Evolutionary conservation across 1,139 yeast species (phyloP), one percentile per base, ranked within the genome.

Genomic region (Eremothecium gossypii): DNA sequence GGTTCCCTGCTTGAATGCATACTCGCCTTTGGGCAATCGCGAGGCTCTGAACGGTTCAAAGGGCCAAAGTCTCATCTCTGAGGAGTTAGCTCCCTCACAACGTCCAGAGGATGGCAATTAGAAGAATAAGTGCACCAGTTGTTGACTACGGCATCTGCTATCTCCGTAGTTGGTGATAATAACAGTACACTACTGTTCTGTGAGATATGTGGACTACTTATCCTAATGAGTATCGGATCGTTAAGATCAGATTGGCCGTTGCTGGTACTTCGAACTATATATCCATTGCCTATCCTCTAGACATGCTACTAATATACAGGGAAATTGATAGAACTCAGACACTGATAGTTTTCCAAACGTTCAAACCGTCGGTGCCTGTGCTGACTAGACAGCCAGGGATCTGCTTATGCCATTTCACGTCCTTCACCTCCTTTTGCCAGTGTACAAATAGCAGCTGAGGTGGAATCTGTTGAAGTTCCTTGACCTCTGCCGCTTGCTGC

Each of bases 351-450:
- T 91, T 91, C 96, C 97, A 91, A 41, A 91, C 70, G 58, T 86
- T 84, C 63, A 91, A 72, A 36, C 98, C 98, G 55, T 89, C 97
- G 35, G 93, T 83, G 51, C 98, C 97, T 3, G 98, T 91, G 53
- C 95, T 81, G 11, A 87, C 86, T 61, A 93, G 72, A 55, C 94
- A 82, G 38, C 98, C 98, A 4, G 98, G 98, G 49, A 93, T 85
- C 67, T 93, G 98, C 58, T 71, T 77, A 65, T 91, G 96, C 97
- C 98, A 91, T 66, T 95, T 85, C 35, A 89, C 96, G 63, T 91
- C 99, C 69, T 91, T 91, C 42, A 91, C 96, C 58, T 89, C 93
- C 55, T 81, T 80, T 69, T 93, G 98, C 97, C 97, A 91, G 63
- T 91, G 99, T 39, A 91, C 95, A 69, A 91, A 91, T 61, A 91